phyloP scores from a whole-genome alignment of 495 filamentous ascomycete species.

The Hypoxylon lenormandii region DNA sequence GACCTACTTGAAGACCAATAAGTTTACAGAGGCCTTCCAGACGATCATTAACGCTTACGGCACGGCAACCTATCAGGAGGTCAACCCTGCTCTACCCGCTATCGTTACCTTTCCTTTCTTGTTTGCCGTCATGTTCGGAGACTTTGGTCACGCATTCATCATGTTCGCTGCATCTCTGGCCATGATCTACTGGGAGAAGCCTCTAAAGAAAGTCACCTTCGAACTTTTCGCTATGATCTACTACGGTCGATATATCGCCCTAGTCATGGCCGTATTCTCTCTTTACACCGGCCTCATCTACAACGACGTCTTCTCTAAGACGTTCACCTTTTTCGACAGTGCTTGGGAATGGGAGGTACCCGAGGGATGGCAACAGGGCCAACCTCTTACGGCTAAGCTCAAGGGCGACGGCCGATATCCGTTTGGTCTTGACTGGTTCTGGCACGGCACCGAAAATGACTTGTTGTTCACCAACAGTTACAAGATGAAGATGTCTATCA shows the following conservation, averaged over 20 bases:
- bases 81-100: constrained; percentile 93
- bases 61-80: constrained; percentile 94
- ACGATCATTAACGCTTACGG: constrained; percentile 99
- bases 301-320: constrained; percentile 96
- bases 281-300: constrained; percentile 98
- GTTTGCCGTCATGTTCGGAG: constrained; percentile 99
- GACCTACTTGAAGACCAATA: constrained; percentile 95
- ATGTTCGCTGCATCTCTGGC: constrained; percentile 82
- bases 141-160: constrained; percentile 89
- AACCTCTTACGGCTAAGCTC: constrained; percentile 71
- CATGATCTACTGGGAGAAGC: constrained; percentile 96
- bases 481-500: constrained; percentile 99
- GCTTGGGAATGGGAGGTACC: constrained; percentile 85
- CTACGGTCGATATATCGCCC: constrained; percentile 97
- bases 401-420: constrained; percentile 84
- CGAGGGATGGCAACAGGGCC: constrained; percentile 68
- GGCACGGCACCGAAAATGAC: constrained; percentile 94
- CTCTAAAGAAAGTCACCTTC: constrained; percentile 87
- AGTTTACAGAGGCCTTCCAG: constrained; percentile 97
- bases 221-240: constrained; percentile 98
- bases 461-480: constrained; percentile 95
- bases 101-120: constrained; percentile 98
- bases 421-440: constrained; percentile 95
- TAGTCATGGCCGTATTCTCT: constrained; percentile 97
- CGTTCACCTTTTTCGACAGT: constrained; percentile 85